Percentiles rank a stretch among this genome's conserved stretches.
phyloP scores from a whole-genome alignment of 768 basidiomycete genomes.

The Rickenella mellea region DNA sequence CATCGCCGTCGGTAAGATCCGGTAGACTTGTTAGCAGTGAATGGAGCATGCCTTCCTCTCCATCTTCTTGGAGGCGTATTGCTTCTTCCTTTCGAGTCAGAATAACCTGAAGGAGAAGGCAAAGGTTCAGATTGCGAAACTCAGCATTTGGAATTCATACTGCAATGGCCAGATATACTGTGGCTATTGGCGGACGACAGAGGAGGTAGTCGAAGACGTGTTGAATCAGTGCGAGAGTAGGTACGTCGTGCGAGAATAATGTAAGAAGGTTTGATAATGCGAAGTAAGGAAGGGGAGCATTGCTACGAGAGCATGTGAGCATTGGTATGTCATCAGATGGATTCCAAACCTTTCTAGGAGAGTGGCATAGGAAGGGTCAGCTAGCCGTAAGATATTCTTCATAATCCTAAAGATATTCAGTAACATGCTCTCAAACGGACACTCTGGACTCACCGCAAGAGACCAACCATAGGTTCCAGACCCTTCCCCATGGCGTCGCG shows the following conservation, averaged over 20 bases:
- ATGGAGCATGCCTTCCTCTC: constrained; percentile 78
- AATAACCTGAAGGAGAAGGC: constrained; percentile 42
- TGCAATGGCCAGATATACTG: constrained; percentile 76
- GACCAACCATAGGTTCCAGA: constrained; percentile 77
- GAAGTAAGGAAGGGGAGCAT: constrained; percentile 77
- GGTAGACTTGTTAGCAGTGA: constrained; percentile 61
- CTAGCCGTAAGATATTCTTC: constrained; percentile 60
- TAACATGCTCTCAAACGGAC: not conserved
- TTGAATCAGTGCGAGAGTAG: constrained; percentile 82
- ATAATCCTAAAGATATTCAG: constrained; percentile 42
- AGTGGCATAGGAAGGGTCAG: constrained; percentile 61
- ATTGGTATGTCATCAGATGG: not conserved
- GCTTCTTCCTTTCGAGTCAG: constrained; percentile 65
- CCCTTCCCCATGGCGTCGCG: constrained; percentile 84
- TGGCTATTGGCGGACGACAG: constrained; percentile 68
- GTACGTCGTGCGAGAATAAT: constrained; percentile 86
- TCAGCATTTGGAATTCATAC: constrained; percentile 35
- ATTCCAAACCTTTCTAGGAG: constrained; percentile 53
- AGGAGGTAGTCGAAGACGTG: constrained; percentile 88
- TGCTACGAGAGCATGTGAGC: constrained; percentile 26
- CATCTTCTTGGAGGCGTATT: constrained; percentile 48
- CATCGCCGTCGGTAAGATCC: constrained; percentile 37
- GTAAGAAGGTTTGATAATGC: constrained; percentile 87
- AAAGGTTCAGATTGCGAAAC: constrained; percentile 2
- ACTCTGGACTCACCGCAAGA: constrained; percentile 44